These are phyloP conservation scores for Conringia planisiliqua DNA, from an alignment of 345 rosid genomes.

Conservation along the genomic window DNA sequence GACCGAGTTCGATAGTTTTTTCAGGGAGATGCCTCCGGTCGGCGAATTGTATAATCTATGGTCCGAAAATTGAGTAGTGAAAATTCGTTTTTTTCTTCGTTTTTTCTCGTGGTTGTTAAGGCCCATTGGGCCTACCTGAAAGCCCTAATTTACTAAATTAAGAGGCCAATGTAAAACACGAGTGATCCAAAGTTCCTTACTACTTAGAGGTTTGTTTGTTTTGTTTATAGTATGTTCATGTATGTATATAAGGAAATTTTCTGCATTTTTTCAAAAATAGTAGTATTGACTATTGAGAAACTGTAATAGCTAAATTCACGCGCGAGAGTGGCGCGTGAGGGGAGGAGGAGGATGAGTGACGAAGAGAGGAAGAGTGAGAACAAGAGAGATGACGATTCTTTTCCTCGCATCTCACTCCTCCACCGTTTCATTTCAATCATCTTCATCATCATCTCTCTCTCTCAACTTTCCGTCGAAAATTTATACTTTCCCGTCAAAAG, in stretches of 20 bases:
- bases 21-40: constrained; percentile 42
- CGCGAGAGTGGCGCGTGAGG: constrained; percentile 10
- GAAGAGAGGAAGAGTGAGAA: constrained; percentile 14
- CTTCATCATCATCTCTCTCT: not conserved
- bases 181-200: not conserved
- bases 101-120: not conserved
- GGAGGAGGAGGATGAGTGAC: not conserved
- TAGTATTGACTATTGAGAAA: not conserved
- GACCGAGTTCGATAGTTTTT: constrained; percentile 44
- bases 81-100: not conserved
- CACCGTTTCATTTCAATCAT: not conserved
- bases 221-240: not conserved
- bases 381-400: constrained; percentile 16
- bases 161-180: constrained; percentile 12
- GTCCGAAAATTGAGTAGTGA: constrained; percentile 15
- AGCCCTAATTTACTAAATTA: not conserved
- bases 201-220: not conserved
- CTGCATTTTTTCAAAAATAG: not conserved
- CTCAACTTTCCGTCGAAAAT: not conserved
- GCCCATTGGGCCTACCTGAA: constrained; percentile 21
- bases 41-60: constrained; percentile 34
- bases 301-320: not conserved
- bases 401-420: not conserved
- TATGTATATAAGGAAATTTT: not conserved
- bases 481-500: not conserved